These are phyloP conservation scores for Cicer judaicum DNA, from an alignment of 306 rosid genomes.

Conservation along the genomic window DNA sequence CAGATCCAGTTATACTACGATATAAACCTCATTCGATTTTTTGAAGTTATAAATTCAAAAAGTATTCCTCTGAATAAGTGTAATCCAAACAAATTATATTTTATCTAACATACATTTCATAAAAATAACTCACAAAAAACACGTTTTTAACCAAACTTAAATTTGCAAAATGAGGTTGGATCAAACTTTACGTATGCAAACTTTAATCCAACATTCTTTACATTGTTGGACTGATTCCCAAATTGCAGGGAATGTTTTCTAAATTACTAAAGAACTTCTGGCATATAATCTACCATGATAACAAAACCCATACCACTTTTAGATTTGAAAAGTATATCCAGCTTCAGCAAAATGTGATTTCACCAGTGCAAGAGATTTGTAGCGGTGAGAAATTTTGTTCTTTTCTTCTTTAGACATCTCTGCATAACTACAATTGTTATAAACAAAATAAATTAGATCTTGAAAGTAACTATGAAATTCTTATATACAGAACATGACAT, in stretches of 20 bases:
- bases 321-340: constrained; percentile 59
- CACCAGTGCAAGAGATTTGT: constrained; percentile 74
- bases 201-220: neutral
- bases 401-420: constrained; percentile 96
- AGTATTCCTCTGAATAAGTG: too few relatives aligned
- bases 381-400: constrained; percentile 90
- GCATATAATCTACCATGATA: constrained; percentile 5
- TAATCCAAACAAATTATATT: too few relatives aligned
- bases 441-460: constrained; percentile 41
- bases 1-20: too few relatives aligned
- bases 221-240: constrained; percentile 1
- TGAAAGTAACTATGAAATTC: constrained; percentile 30
- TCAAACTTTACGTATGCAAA: neutral
- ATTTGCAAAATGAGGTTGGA: neutral
- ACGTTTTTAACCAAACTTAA: neutral
- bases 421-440: constrained; percentile 64
- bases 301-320: constrained; percentile 36
- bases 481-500: constrained; percentile 26
- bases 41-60: too few relatives aligned
- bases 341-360: constrained; percentile 91
- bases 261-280: neutral
- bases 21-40: too few relatives aligned
- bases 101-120: neutral
- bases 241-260: neutral
- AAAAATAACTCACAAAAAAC: neutral